Percentiles rank a stretch among this genome's conserved stretches.
These are phyloP conservation scores for Zea luxurians DNA, from an alignment of 176 grass and related monocot genomes.

Conservation along the genomic window DNA sequence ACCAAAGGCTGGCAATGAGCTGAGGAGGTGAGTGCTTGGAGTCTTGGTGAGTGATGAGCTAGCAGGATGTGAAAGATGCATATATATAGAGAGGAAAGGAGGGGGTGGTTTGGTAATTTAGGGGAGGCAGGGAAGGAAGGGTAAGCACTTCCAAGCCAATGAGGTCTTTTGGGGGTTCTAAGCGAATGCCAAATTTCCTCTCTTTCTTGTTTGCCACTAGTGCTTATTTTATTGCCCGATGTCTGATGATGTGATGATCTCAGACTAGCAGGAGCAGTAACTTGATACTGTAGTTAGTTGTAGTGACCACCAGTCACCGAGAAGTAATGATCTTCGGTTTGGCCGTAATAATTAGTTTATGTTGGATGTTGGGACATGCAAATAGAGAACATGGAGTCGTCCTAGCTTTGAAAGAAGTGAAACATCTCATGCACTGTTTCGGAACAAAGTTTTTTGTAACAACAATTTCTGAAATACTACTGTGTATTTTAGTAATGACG, in stretches of 20 bases:
- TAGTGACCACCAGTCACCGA: background rate
- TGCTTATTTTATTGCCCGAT: conserved; percentile 26
- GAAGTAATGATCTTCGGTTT: background rate
- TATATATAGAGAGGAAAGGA: conserved; percentile 58
- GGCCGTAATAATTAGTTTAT: conserved; percentile 1
- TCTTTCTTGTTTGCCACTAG: conserved; percentile 4
- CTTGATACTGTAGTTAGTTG: background rate
- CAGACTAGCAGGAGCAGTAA: background rate
- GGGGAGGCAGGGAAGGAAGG: conserved; percentile 41
- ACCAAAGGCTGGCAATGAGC: background rate
- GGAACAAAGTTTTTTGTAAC: too few relatives aligned
- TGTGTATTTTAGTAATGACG: too few relatives aligned
- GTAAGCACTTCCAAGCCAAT: conserved; percentile 37
- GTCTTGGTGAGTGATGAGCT: background rate
- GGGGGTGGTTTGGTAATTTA: conserved; percentile 37
- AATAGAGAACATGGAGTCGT: too few relatives aligned
- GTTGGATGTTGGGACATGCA: background rate
- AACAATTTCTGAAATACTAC: too few relatives aligned
- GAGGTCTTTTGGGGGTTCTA: conserved; percentile 36
- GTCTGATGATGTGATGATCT: background rate
- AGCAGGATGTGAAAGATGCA: background rate
- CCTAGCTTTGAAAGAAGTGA: background rate
- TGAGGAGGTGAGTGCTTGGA: background rate
- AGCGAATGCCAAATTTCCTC: conserved; percentile 13
- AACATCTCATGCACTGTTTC: background rate